Conservation (phyloP, 352 stramenopile genomes). For the Elongisporangium undulatum region DNA sequence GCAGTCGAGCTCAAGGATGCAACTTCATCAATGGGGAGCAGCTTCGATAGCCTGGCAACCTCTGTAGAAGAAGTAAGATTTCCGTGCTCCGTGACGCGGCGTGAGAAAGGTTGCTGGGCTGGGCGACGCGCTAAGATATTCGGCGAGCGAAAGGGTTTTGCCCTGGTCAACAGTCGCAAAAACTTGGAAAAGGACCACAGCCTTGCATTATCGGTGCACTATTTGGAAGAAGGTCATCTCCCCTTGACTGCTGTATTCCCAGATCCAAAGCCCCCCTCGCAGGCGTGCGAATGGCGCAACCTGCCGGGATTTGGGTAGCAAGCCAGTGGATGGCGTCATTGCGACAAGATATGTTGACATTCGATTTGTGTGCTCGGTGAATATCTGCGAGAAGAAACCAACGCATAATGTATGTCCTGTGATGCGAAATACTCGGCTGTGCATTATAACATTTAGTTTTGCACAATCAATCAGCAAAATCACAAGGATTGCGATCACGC, state of each 20-base stretch:
- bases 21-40: slow-evolving; percentile 2
- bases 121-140: neutral
- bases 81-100: neutral
- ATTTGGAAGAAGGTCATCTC: neutral
- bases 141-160: neutral
- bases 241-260: neutral
- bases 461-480: too few relatives aligned
- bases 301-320: neutral
- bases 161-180: neutral
- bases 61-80: neutral
- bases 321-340: neutral
- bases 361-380: neutral
- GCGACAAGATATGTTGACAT: neutral
- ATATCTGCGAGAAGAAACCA: neutral
- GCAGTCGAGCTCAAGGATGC: neutral
- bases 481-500: too few relatives aligned
- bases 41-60: neutral
- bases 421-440: neutral
- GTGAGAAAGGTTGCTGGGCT: neutral
- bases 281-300: neutral
- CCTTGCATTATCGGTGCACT: neutral
- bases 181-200: neutral
- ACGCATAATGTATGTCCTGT: too few relatives aligned
- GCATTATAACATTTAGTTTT: neutral
- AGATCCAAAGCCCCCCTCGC: neutral